Evolutionary conservation across 1,139 yeast genomes (phyloP).

Genomic region (Scheffersomyces illinoinensis): DNA sequence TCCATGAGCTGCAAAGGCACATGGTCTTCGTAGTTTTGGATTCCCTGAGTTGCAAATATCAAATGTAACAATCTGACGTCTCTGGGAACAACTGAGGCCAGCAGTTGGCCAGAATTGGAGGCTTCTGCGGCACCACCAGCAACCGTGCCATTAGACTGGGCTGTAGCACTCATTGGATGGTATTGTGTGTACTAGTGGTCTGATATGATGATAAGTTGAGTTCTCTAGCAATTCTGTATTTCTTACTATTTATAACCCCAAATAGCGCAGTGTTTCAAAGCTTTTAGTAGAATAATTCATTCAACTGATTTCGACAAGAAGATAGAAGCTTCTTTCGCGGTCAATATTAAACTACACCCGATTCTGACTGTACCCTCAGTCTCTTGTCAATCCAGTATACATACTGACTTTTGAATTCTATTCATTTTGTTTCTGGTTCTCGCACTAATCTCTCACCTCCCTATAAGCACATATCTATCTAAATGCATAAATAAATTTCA

Average conservation of each 20-base stretch:
- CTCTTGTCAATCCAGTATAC: neutral
- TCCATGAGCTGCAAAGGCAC: conserved; percentile 96
- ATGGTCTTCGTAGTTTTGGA: conserved; percentile 89
- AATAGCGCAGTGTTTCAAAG: neutral
- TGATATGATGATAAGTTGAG: neutral
- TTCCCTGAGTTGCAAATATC: conserved; percentile 91
- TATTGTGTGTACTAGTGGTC: neutral
- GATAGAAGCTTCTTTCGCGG: neutral
- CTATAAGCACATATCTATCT: neutral
- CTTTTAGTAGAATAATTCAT: too few species aligned
- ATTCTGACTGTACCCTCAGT: neutral
- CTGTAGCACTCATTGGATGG: neutral
- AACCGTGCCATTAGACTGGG: conserved; percentile 1
- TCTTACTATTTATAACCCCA: too few species aligned
- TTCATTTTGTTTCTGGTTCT: neutral
- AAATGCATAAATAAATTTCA: neutral
- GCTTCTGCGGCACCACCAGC: neutral
- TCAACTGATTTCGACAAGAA: neutral
- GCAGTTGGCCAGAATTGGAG: conserved; percentile 7
- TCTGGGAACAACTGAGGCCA: conserved; percentile 57
- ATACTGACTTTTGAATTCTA: neutral
- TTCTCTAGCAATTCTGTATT: too few species aligned
- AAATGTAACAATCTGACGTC: conserved; percentile 90
- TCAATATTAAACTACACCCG: neutral
- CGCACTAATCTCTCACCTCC: neutral